These are phyloP conservation scores for Coelastrella sp. DNA, from an alignment of 139 green algal species.

Conservation along the genomic window DNA sequence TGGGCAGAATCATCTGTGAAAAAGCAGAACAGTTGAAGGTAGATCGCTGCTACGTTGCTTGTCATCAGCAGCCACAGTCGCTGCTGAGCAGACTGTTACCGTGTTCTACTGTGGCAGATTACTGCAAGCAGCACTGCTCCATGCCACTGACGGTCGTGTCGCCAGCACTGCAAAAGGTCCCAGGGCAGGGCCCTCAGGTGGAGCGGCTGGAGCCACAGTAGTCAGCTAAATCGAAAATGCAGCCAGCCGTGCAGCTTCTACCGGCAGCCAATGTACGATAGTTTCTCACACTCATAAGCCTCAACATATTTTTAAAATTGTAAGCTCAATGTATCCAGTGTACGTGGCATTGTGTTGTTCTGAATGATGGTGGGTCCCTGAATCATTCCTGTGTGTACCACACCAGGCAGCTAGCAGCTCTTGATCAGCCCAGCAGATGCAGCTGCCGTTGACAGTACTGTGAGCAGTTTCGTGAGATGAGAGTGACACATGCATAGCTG, in stretches of 20 bases:
- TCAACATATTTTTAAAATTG: too few species aligned
- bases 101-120: neutral
- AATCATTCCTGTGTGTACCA: too few species aligned
- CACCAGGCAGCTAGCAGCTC: too few species aligned
- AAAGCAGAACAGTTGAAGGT: slow-evolving; percentile 15
- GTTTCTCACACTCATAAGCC: neutral
- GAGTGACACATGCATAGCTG: too few species aligned
- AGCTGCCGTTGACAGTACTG: too few species aligned
- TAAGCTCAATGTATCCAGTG: too few species aligned
- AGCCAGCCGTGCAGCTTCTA: neutral
- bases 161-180: neutral
- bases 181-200: neutral
- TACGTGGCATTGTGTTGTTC: too few species aligned
- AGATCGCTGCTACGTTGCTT: neutral
- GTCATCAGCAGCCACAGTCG: neutral
- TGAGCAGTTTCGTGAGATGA: too few species aligned
- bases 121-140: slow-evolving; percentile 8
- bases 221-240: neutral
- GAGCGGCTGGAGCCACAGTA: neutral
- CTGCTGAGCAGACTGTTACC: neutral
- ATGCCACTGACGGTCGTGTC: slow-evolving; percentile 15
- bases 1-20: slow-evolving; percentile 17
- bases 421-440: too few species aligned
- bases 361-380: too few species aligned
- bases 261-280: neutral